Percentiles rank a stretch among this genome's conserved stretches.
Evolutionary conservation across 352 stramenopile genomes (phyloP).

Genomic region (Pythium utonaiense): DNA sequence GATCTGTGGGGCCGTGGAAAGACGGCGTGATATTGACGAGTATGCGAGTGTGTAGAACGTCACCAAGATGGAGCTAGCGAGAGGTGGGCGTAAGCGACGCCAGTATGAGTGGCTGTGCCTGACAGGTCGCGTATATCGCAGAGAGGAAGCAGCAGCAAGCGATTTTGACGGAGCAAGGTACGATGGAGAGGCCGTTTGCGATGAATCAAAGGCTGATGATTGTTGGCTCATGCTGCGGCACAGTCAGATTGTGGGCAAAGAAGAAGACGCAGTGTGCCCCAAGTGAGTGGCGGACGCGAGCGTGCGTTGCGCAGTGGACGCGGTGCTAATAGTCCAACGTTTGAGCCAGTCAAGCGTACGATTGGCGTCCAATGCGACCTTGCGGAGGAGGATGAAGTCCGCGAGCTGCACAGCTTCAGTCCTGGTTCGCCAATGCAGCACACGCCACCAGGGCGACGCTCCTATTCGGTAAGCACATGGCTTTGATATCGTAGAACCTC

Average conservation of each 20-base stretch:
- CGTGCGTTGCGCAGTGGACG: not conserved
- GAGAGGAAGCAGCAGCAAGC: slow-evolving; percentile 8
- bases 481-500: too few species aligned
- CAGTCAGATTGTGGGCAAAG: slow-evolving; percentile 6
- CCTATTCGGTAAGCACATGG: not conserved
- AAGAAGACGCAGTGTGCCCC: not conserved
- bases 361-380: slow-evolving; percentile 14
- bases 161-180: slow-evolving; percentile 17
- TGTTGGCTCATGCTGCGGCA: not conserved
- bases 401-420: slow-evolving; percentile 1
- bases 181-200: not conserved
- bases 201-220: not conserved
- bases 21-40: not conserved
- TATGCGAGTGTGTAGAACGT: slow-evolving; percentile 38
- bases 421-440: not conserved
- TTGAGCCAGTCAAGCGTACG: not conserved
- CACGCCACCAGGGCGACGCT: not conserved
- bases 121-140: not conserved
- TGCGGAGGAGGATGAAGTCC: not conserved
- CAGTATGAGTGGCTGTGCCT: not conserved
- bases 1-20: not conserved
- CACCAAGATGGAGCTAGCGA: slow-evolving; percentile 49
- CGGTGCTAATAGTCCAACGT: not conserved
- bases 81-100: slow-evolving; percentile 21
- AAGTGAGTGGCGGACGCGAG: not conserved